These are phyloP conservation scores for Dactylis glomerata DNA, from an alignment of 176 grass and related monocot species.

Conservation along the genomic window DNA sequence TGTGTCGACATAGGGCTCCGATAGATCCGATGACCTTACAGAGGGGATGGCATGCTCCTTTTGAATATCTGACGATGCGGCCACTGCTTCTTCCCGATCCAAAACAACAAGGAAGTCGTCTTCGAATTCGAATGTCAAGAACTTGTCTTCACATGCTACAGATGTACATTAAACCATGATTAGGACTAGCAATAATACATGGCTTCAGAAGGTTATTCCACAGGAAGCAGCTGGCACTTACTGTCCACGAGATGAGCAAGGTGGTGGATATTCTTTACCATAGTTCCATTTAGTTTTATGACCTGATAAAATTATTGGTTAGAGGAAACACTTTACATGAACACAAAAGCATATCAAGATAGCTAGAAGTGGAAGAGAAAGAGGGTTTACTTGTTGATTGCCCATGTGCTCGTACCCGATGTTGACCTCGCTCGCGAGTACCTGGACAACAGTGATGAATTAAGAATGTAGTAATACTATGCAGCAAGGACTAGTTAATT, in stretches of 20 bases:
- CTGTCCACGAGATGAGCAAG: slow-evolving; percentile 90
- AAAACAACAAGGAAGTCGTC: slow-evolving; percentile 92
- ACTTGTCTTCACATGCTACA: slow-evolving; percentile 88
- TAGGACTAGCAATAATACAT: background rate
- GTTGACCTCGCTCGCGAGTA: slow-evolving; percentile 82
- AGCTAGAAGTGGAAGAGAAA: background rate
- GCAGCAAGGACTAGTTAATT: background rate
- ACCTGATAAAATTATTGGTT: slow-evolving; percentile 50
- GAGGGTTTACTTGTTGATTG: slow-evolving; percentile 75
- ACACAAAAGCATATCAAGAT: slow-evolving; percentile 25
- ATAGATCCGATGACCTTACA: slow-evolving; percentile 71
- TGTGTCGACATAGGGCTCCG: slow-evolving; percentile 53
- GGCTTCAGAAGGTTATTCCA: background rate
- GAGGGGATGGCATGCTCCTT: slow-evolving; percentile 83
- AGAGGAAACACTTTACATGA: slow-evolving; percentile 18
- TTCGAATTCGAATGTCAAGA: slow-evolving; percentile 95
- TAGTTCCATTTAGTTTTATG: slow-evolving; percentile 76
- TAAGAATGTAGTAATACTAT: background rate
- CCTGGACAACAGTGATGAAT: slow-evolving; percentile 36
- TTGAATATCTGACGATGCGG: slow-evolving; percentile 62
- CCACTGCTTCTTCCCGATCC: slow-evolving; percentile 52
- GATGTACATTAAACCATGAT: background rate
- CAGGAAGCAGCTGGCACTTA: slow-evolving; percentile 41
- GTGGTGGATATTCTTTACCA: slow-evolving; percentile 92
- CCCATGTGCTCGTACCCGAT: slow-evolving; percentile 92